Conservation (phyloP, 352 stramenopile species). For the Phytophthora syringae region DNA sequence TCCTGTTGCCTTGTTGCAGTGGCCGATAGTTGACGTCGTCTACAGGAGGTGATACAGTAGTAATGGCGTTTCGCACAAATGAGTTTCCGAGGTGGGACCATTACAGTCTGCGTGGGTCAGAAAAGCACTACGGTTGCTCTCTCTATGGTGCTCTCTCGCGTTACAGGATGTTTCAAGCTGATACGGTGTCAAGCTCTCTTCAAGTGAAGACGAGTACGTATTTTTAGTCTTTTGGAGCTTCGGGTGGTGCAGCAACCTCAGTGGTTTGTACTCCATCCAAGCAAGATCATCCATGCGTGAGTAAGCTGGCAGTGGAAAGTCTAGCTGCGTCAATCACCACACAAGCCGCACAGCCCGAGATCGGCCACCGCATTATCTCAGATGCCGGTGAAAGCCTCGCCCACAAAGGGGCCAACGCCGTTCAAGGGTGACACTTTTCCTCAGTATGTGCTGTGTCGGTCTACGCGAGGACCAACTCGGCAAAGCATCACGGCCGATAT, state of each 20-base stretch:
- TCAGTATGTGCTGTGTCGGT: constrained; percentile 55
- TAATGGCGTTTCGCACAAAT: constrained; percentile 28
- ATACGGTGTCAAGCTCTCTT: background rate
- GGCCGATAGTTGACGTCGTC: constrained; percentile 6
- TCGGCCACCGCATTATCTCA: constrained; percentile 5
- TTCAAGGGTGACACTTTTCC: constrained; percentile 79
- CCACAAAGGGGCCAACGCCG: constrained; percentile 17
- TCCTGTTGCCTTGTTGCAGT: constrained; percentile 11
- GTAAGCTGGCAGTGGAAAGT: constrained; percentile 21
- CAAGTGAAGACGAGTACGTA: constrained; percentile 19
- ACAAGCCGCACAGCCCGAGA: constrained; percentile 8
- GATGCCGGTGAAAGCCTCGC: constrained; percentile 28
- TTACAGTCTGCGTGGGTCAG: constrained; percentile 17
- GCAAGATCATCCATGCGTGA: background rate
- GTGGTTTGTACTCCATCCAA: too few relatives aligned
- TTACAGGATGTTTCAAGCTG: constrained; percentile 1
- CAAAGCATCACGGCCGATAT: constrained; percentile 1
- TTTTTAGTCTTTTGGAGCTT: constrained; percentile 22
- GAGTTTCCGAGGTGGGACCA: constrained; percentile 26
- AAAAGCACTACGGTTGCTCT: too few relatives aligned
- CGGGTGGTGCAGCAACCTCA: too few relatives aligned
- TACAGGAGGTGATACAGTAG: constrained; percentile 4
- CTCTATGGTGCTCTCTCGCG: constrained; percentile 4
- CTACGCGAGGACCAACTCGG: constrained; percentile 10
- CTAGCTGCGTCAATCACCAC: background rate